A percentile compares a stretch with the other conserved stretches of the same genome.
phyloP scores from a whole-genome alignment of 192 early-diverging fungal species.

The Gamsiella multidivaricata region DNA sequence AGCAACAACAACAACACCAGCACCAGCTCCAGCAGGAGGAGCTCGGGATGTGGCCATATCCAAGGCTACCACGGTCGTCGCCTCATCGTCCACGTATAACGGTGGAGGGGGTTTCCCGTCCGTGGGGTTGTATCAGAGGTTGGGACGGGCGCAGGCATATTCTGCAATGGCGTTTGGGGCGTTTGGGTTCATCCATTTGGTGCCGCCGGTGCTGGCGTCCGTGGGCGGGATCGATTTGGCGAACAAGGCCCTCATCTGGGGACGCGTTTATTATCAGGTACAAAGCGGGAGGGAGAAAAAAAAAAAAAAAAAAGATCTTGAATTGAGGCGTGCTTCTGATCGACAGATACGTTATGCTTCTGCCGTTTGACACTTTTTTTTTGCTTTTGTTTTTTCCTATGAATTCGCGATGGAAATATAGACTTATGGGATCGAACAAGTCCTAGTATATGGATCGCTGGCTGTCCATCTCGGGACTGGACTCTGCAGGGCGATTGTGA shows the following conservation, averaged over 20 bases:
- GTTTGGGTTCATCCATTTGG: slow-evolving; percentile 51
- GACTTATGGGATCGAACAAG: slow-evolving; percentile 44
- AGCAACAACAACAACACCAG: slow-evolving; percentile 1
- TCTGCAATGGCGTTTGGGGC: slow-evolving; percentile 45
- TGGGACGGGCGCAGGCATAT: slow-evolving; percentile 36
- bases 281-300: neutral
- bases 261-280: slow-evolving; percentile 61
- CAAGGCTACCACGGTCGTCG: neutral
- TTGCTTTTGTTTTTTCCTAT: neutral
- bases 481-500: slow-evolving; percentile 30
- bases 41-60: too few species aligned
- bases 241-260: slow-evolving; percentile 55
- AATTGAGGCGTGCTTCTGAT: too few species aligned
- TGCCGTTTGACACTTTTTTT: too few species aligned
- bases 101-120: slow-evolving; percentile 14
- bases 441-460: slow-evolving; percentile 55
- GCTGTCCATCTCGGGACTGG: slow-evolving; percentile 43
- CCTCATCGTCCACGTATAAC: neutral
- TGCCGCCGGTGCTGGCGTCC: slow-evolving; percentile 33
- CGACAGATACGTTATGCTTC: too few species aligned
- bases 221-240: slow-evolving; percentile 55
- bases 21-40: too few species aligned
- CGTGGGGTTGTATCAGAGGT: slow-evolving; percentile 40
- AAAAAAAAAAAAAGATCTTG: neutral
- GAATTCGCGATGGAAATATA: neutral